Base-by-base conservation (phyloP, 495 filamentous ascomycete species). In the Xylaria intraflava region DNA sequence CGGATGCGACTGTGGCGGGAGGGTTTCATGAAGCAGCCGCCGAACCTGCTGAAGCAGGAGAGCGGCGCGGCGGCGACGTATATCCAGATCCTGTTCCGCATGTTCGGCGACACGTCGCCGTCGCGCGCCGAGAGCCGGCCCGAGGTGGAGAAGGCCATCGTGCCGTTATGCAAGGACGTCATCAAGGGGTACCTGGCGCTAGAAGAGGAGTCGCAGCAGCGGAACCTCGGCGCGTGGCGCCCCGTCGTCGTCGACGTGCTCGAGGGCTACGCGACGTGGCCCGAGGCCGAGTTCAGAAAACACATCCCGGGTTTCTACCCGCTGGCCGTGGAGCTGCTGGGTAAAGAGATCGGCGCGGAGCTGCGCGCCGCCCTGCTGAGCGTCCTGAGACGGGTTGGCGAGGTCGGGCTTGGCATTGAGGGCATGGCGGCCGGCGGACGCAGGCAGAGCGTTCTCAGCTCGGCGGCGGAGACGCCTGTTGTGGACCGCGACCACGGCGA, bases 21-120 rank as follows among this genome's bases (percentile, higher is more conserved):
- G 63, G 93, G 93, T 6, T 99, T 97, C 79, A 99, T 99, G 93
- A 96, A 95, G 71, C 91, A 96, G 65, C 94, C 94, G 29, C 93
- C 93, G 4, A 99, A 99, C 64, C 71, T 99, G n/a, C 79, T 99
- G 23, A 99, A 99, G 72, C 93, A 99, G 68, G 93, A 99, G 69
- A 87, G 82, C 53, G 91, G 93, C 39, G 87, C 85, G 62, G 93
- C 93, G 10, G 85, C 88, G 0, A 96, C 94, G 1, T 99, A 97
- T 61, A 87, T 97, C 23, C 83, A 83, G 51, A 99, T 99, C 47
- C 70, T 99, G 19, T 84, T 97, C 65, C 81, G 94, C 22, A 99
- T 99, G 93, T 97, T 95, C 69, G 88, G 86, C 47, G 93, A 99
- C 63, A 85, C 87, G 45, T 77, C 82, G 22, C 83, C 86, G 14